A percentile compares a stretch with the other conserved stretches of the same genome.
These are phyloP conservation scores for Daedaleopsis nitida DNA, from an alignment of 768 basidiomycete genomes.

Conservation along the genomic window DNA sequence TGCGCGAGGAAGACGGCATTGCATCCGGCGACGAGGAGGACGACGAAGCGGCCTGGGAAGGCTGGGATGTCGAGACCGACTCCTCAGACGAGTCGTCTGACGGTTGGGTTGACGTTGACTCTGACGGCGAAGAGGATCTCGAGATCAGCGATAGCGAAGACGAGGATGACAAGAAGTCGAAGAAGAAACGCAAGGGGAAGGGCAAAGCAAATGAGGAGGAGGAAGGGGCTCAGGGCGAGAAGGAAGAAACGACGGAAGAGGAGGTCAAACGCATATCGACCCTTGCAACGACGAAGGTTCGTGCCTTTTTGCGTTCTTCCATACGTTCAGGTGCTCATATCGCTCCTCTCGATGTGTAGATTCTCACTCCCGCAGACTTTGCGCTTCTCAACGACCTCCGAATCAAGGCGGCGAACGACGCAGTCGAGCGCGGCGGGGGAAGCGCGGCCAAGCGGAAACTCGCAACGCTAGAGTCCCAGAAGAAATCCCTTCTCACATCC, in stretches of 20 bases:
- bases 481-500: conserved; percentile 50
- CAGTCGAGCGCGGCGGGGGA: conserved; percentile 70
- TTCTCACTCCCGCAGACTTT: conserved; percentile 97
- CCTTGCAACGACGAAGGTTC: conserved; percentile 80
- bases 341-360: conserved; percentile 47
- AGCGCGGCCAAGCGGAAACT: conserved; percentile 88
- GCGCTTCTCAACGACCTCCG: conserved; percentile 87
- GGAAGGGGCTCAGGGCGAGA: conserved; percentile 34
- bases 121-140: conserved; percentile 66
- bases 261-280: conserved; percentile 53
- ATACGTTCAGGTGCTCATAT: not conserved
- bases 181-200: conserved; percentile 23
- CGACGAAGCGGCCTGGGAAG: conserved; percentile 76
- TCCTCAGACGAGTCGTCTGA: conserved; percentile 55
- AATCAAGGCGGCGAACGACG: conserved; percentile 72
- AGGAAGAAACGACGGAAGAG: conserved; percentile 24
- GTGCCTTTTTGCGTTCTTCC: not conserved
- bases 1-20: conserved; percentile 61
- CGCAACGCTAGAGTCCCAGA: conserved; percentile 72
- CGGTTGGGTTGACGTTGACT: conserved; percentile 81
- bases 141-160: conserved; percentile 89
- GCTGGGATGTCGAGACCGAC: conserved; percentile 86
- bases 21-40: conserved; percentile 53
- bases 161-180: conserved; percentile 41
- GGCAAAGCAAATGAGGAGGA: conserved; percentile 46